Evolutionary conservation across 148 eudicot species (phyloP), one percentile per base, ranked within the genome.

Genomic region (Fagopyrum homotropicum): DNA sequence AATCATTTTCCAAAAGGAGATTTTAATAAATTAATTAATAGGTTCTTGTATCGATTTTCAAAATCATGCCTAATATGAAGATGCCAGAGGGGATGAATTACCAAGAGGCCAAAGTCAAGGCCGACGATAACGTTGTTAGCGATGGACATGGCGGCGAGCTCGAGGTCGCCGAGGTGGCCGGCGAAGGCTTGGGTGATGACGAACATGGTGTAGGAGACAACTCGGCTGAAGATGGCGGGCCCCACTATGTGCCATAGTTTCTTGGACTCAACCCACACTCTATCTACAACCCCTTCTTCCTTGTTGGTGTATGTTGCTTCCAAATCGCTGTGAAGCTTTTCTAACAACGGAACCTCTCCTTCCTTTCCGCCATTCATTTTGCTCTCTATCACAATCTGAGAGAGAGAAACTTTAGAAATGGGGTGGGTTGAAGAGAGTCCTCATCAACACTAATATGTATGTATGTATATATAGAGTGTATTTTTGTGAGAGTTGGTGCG

Each of bases 91-190:
- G 26, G 26, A 22, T 22, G 26, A 22, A 22, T 22, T 80, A 85
- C 91, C 84, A 86, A 35, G 73, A 88, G 83, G 73, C 91, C 91
- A 73, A 81, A 82, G 83, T 84, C 81, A 56, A 88, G 75, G 49
- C 89, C 89, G 45, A 88, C 70, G 64, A 88, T 76, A 74, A 88
- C 89, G 72, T 82, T 84, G 61, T 47, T 77, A n/a, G 79, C 79
- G 59, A 88, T 86, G 54, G 91, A 88, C 49, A 88, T 44, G 46
- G 91, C 89, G 8, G 91, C 91, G 7, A 88, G 84, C 74, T 88
- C 89, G 29, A 75, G 84, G 69, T 88, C 86, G 9, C 91, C 91
- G 5, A 88, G 87, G 81, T 88, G 89, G 52, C 91, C 91, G 9
- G 91, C 91, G 56, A 85, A 85, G 49, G 87, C 84, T 72, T 84